Conservation (phyloP, 164 flowering plant genomes). For the Aristolochia californica region DNA sequence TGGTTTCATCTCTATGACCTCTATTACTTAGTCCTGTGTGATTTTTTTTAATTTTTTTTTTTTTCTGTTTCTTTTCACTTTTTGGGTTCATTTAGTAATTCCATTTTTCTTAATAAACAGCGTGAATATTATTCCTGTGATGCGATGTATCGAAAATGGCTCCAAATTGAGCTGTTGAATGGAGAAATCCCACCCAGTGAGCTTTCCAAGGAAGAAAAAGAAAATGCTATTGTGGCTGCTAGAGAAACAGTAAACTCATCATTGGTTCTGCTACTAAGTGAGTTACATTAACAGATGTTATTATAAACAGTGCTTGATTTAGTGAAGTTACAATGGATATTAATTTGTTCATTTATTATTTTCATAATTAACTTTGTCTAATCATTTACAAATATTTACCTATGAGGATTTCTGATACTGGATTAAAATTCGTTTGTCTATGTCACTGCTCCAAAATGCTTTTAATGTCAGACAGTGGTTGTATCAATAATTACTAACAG, state of each 20-base stretch:
- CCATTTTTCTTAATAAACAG: constrained; percentile 25
- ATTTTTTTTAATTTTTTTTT: background rate
- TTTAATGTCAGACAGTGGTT: no score
- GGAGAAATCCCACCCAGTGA: constrained; percentile 50
- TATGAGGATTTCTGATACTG: no score
- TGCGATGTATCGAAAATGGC: constrained; percentile 93
- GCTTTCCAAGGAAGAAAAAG: constrained; percentile 71
- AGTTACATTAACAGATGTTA: no score
- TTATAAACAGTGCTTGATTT: no score
- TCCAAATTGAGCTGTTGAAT: constrained; percentile 68
- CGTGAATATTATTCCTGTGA: constrained; percentile 91
- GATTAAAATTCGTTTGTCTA: no score
- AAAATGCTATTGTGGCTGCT: constrained; percentile 58
- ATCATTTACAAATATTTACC: no score
- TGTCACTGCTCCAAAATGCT: no score
- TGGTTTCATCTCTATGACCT: background rate
- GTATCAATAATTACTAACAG: no score
- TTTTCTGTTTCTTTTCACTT: background rate
- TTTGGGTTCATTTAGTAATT: background rate
- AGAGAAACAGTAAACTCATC: constrained; percentile 52
- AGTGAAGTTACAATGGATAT: no score
- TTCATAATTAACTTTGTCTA: no score
- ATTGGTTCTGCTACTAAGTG: constrained; percentile 47
- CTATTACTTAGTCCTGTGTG: background rate
- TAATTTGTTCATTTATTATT: no score